Conservation (phyloP, 73 alveolate species). For the Breviolum minutum region DNA sequence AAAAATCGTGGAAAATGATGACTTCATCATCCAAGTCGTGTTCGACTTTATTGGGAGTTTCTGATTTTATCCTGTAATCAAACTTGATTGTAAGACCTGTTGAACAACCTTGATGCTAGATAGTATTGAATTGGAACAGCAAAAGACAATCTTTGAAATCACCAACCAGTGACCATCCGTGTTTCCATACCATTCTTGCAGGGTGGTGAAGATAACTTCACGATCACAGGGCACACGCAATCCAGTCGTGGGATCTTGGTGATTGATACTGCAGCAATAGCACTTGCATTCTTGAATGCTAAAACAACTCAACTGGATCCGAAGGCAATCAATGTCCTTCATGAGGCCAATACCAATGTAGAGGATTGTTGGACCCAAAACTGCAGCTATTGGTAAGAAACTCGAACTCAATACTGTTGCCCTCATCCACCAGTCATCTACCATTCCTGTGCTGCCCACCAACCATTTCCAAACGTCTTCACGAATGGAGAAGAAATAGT, state of each 20-base stretch:
- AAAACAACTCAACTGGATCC: not conserved
- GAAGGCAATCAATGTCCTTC: conserved; percentile 2
- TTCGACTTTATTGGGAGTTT: too few species aligned
- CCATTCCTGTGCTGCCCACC: conserved; percentile 22
- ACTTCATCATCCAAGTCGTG: too few species aligned
- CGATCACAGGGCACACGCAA: conserved; percentile 26
- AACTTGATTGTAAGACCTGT: too few species aligned
- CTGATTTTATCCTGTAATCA: too few species aligned
- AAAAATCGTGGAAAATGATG: too few species aligned
- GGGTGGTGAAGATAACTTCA: conserved; percentile 1
- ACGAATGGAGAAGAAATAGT: conserved; percentile 10
- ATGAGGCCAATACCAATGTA: conserved; percentile 13
- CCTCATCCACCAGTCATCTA: conserved; percentile 12
- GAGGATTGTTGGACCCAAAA: not conserved
- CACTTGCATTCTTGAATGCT: not conserved
- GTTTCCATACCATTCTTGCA: conserved; percentile 38
- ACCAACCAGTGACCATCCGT: not conserved
- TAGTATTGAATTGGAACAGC: too few species aligned
- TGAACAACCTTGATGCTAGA: too few species aligned
- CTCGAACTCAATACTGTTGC: not conserved
- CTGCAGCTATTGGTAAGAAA: not conserved
- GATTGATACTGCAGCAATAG: conserved; percentile 17
- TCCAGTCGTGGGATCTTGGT: not conserved
- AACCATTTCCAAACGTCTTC: conserved; percentile 40
- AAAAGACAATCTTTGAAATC: too few species aligned